Evolutionary conservation across 192 early-diverging fungal genomes (phyloP).

Genomic region (Backusella liffmaniae): DNA sequence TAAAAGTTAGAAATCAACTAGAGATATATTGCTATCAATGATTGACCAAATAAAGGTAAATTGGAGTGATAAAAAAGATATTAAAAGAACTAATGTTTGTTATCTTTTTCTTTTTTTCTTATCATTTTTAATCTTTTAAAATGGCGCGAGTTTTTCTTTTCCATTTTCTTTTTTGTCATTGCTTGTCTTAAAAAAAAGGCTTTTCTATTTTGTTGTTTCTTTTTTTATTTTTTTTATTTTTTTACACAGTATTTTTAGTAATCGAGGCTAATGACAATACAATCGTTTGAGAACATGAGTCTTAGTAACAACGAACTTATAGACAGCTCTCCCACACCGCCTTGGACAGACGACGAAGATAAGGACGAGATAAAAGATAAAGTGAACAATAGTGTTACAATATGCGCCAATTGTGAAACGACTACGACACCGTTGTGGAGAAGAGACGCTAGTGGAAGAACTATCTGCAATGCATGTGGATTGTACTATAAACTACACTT

Average conservation of each 20-base stretch:
- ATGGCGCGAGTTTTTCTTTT: background rate
- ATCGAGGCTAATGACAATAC: background rate
- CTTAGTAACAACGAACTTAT: background rate
- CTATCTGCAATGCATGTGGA: constrained; percentile 91
- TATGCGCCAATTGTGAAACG: constrained; percentile 76
- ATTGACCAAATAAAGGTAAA: background rate
- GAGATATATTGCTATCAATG: background rate
- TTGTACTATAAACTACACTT: constrained; percentile 85
- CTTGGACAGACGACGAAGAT: constrained; percentile 3
- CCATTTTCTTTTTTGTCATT: background rate
- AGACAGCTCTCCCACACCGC: background rate
- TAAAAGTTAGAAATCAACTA: background rate
- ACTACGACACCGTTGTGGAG: constrained; percentile 76
- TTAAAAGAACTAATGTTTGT: background rate
- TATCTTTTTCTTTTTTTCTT: background rate
- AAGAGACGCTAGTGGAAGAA: constrained; percentile 62
- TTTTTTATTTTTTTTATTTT: background rate
- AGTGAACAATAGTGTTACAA: background rate
- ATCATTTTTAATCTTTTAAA: background rate
- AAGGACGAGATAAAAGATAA: background rate
- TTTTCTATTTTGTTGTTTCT: background rate
- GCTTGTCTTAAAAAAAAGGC: constrained; percentile 5
- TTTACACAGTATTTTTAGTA: background rate
- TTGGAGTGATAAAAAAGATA: background rate
- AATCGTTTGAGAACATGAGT: background rate